Evolutionary conservation across 345 rosid species (phyloP).

Genomic region (Linum lewisii): DNA sequence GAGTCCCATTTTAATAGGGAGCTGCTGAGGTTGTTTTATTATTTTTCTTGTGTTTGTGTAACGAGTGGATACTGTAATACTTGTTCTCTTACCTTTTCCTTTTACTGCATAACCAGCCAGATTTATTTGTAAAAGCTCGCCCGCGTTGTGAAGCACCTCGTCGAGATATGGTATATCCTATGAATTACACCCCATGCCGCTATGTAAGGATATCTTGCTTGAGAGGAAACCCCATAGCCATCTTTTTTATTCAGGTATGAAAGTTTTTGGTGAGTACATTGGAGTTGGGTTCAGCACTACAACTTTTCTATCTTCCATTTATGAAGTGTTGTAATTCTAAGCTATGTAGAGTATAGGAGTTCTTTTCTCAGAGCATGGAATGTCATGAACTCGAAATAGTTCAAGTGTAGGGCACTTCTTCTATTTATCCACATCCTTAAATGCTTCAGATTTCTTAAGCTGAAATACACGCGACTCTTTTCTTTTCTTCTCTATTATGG

Average conservation of each 20-base stretch:
- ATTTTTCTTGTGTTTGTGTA: not conserved
- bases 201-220: constrained; percentile 75
- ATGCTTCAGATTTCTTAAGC: not conserved
- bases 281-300: not conserved
- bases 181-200: constrained; percentile 73
- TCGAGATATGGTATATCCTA: constrained; percentile 69
- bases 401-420: not conserved
- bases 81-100: not conserved
- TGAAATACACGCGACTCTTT: not conserved
- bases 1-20: not conserved
- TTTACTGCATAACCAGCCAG: constrained; percentile 46
- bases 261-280: constrained; percentile 4
- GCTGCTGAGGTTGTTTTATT: not conserved
- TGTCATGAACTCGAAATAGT: not conserved
- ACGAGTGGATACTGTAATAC: not conserved
- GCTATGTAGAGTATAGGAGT: not conserved
- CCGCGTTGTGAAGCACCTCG: constrained; percentile 93
- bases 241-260: constrained; percentile 75
- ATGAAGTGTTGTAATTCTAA: not conserved
- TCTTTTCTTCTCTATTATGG: not conserved
- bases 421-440: not conserved
- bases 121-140: constrained; percentile 68
- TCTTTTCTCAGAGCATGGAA: not conserved
- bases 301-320: too few species aligned
- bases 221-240: constrained; percentile 80